phyloP scores from a whole-genome alignment of 75 land plant genomes.

The Pinus albicaulis region DNA sequence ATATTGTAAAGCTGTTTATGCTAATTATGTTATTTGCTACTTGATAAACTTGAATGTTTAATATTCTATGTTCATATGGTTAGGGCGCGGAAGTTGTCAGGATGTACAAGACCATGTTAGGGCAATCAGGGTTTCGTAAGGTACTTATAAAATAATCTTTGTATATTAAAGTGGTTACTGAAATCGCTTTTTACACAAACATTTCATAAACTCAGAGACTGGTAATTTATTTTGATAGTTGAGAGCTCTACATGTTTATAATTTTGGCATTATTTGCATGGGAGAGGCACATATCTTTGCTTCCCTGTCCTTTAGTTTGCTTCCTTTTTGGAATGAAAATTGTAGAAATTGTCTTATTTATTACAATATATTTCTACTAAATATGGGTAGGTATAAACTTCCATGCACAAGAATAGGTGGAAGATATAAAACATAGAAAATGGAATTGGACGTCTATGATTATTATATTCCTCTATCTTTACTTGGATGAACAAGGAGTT shows the following conservation, averaged over 20 bases:
- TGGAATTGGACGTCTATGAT: no score
- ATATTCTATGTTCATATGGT: not conserved
- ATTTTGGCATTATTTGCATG: not conserved
- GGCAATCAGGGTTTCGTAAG: constrained; percentile 80
- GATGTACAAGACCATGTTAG: constrained; percentile 95
- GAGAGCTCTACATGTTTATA: not conserved
- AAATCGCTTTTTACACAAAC: not conserved
- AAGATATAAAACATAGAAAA: no score
- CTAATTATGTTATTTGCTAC: constrained; percentile 1
- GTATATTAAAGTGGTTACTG: no score
- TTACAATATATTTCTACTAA: no score
- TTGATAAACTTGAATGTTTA: not conserved
- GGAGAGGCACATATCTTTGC: not conserved
- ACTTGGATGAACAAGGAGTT: no score
- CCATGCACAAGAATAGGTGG: no score
- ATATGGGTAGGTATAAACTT: no score
- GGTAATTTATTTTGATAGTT: not conserved
- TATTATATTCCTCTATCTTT: no score
- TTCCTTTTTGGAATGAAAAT: no score
- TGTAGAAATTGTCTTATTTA: no score
- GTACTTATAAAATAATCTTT: constrained; percentile 21
- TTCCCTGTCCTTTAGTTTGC: no score
- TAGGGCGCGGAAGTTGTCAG: constrained; percentile 99
- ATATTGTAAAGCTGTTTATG: not conserved
- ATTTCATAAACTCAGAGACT: not conserved